Conservation (phyloP, 495 filamentous ascomycete genomes). For the Aspergillus hancockii region DNA sequence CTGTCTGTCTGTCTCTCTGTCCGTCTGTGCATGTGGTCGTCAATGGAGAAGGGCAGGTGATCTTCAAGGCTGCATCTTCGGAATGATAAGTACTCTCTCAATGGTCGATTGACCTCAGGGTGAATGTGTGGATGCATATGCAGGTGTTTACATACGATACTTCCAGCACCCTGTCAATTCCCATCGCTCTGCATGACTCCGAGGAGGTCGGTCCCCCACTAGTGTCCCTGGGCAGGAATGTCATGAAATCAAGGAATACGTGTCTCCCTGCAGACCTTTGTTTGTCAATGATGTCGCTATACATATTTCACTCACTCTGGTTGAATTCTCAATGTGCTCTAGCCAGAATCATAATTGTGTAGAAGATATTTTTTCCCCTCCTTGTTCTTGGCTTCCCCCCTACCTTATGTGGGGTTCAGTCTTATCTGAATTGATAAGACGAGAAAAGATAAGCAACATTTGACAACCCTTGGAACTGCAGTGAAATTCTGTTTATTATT, state of each 20-base stretch:
- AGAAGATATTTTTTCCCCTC: background rate
- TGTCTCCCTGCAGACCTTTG: background rate
- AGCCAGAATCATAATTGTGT: background rate
- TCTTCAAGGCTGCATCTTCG: conserved; percentile 13
- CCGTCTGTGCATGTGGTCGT: conserved; percentile 1
- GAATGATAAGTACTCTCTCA: conserved; percentile 7
- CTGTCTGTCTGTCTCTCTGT: background rate
- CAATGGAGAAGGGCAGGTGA: conserved; percentile 13
- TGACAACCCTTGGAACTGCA: background rate
- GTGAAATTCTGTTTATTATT: background rate
- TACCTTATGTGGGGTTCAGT: background rate
- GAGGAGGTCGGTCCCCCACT: background rate
- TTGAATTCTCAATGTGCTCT: background rate
- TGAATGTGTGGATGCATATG: background rate
- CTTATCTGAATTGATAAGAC: background rate
- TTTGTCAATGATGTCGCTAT: background rate
- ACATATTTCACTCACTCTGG: background rate
- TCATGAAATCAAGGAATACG: conserved; percentile 12
- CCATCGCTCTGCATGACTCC: background rate
- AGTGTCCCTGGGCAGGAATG: conserved; percentile 2
- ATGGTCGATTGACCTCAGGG: background rate
- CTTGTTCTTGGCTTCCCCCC: background rate
- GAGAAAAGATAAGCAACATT: background rate
- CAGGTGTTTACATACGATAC: background rate
- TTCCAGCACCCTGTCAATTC: background rate